Percentiles rank a stretch among this genome's conserved stretches.
phyloP scores from a whole-genome alignment of 768 basidiomycete species.

The Cubamyces lactineus region DNA sequence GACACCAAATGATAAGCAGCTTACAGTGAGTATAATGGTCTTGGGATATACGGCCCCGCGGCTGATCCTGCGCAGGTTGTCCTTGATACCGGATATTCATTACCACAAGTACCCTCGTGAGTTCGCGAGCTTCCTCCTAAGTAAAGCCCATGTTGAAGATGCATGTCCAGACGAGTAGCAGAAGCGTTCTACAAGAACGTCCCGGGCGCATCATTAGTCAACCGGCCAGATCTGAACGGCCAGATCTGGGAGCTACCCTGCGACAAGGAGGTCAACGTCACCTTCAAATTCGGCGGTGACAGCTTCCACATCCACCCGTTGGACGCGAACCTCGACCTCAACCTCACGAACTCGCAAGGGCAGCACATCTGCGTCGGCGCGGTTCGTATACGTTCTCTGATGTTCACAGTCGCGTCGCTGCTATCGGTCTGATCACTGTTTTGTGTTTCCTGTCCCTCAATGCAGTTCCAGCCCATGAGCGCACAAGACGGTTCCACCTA shows the following conservation, averaged over 20 bases:
- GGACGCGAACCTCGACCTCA: constrained; percentile 47
- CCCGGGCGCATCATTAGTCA: constrained; percentile 52
- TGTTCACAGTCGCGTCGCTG: constrained; percentile 18
- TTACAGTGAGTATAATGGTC: constrained; percentile 41
- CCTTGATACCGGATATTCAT: constrained; percentile 71
- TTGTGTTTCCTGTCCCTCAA: not conserved
- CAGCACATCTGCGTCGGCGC: constrained; percentile 42
- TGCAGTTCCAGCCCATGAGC: constrained; percentile 71
- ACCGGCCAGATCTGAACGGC: constrained; percentile 42
- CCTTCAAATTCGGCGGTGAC: constrained; percentile 62
- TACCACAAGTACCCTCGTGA: constrained; percentile 63
- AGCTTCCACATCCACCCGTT: constrained; percentile 67
- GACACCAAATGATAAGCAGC: constrained; percentile 46
- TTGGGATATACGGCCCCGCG: not conserved
- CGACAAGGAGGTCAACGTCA: constrained; percentile 61
- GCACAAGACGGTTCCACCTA: constrained; percentile 52
- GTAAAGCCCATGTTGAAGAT: constrained; percentile 8
- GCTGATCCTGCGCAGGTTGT: constrained; percentile 38
- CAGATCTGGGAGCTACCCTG: constrained; percentile 67
- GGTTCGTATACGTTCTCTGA: constrained; percentile 41
- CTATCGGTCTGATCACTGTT: not conserved
- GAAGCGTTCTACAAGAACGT: constrained; percentile 64
- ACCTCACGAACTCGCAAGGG: constrained; percentile 31
- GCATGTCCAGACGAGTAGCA: constrained; percentile 47
- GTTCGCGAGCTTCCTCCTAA: constrained; percentile 7